A percentile compares a stretch with the other conserved stretches of the same genome.
phyloP scores from a whole-genome alignment of 2,329 filamentous ascomycete genomes.

The Dendrostoma leiphaemia region DNA sequence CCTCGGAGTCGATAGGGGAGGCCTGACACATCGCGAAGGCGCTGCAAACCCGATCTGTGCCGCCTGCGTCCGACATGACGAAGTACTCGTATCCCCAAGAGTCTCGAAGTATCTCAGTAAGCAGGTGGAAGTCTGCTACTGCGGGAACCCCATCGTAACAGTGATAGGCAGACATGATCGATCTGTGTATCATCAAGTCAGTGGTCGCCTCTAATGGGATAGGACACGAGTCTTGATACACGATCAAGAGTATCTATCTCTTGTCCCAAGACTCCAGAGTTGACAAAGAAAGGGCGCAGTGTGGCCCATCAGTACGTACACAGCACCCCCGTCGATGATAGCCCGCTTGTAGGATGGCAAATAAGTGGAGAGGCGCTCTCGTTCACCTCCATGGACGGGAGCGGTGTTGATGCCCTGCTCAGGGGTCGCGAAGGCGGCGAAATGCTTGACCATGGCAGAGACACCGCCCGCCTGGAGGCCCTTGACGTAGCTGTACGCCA shows the following conservation, averaged over 20 bases:
- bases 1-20: slow-evolving; percentile 61
- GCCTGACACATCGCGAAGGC: slow-evolving; percentile 63
- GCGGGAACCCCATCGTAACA: slow-evolving; percentile 71
- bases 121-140: slow-evolving; percentile 61
- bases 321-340: slow-evolving; percentile 68
- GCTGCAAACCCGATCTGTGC: slow-evolving; percentile 64
- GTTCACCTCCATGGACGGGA: slow-evolving; percentile 51
- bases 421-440: slow-evolving; percentile 64
- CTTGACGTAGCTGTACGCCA: slow-evolving; percentile 56
- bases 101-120: slow-evolving; percentile 66
- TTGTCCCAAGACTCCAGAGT: no score
- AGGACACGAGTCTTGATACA: no score
- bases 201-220: no score
- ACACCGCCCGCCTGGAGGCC: slow-evolving; percentile 65
- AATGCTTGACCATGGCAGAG: slow-evolving; percentile 73
- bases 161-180: slow-evolving; percentile 72
- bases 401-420: slow-evolving; percentile 73
- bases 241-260: no score
- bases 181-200: no score
- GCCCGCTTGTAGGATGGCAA: slow-evolving; percentile 64
- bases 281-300: no score
- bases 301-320: no score
- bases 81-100: slow-evolving; percentile 75
- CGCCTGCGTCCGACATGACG: slow-evolving; percentile 63
- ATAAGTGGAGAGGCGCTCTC: slow-evolving; percentile 53